Base-by-base conservation (phyloP, 352 stramenopile genomes). In the Phytophthora colocasiae region DNA sequence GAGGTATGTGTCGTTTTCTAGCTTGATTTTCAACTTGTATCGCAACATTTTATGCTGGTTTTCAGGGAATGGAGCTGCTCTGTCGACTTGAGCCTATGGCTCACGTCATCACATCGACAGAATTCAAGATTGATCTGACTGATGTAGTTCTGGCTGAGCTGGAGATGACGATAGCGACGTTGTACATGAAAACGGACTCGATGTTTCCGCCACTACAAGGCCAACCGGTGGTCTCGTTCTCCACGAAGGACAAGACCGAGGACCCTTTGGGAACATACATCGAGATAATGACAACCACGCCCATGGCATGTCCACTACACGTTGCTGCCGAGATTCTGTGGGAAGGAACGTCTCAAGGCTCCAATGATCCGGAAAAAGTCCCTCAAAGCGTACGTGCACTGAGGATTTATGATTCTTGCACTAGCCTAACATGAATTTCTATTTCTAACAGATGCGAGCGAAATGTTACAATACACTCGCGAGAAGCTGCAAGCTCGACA, bases 281-380 rank as follows among this genome's bases (percentile, higher is more conserved):
- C 24, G 65, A 73, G 22, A 61, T 38, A 14, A 39, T 36, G 29
- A 62, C 65, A 15, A 61, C 46, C 1, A 73, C 65, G 2, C 65
- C 65, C 2, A 56, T 73, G 53, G 1, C 46, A 0, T 73, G 52
- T 15, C 39, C 58, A n/a, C 40, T 73, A 12, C 55, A 73, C 12
- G 12, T 64, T 5, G 40, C 65, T 19, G 52, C 46, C 14, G 44
- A 69, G n/a, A 69, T 73, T 2, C 22, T 64, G 40, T 73, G 58
- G 65, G 43, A 29, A 26, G 41, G 50, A 27, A 62, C 57, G 22
- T 64, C 40, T 0, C 51, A 60, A 40, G 24, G 39, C 26, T 58
- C 51, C 4, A 31, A 64, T n/a, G 55, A 65, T 43, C 46, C 51
- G 0, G 64, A 64, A 52, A 73, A 73, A 47, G 36, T 66, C 32